Conservation (phyloP, 345 rosid species). For the Alliaria petiolata region DNA sequence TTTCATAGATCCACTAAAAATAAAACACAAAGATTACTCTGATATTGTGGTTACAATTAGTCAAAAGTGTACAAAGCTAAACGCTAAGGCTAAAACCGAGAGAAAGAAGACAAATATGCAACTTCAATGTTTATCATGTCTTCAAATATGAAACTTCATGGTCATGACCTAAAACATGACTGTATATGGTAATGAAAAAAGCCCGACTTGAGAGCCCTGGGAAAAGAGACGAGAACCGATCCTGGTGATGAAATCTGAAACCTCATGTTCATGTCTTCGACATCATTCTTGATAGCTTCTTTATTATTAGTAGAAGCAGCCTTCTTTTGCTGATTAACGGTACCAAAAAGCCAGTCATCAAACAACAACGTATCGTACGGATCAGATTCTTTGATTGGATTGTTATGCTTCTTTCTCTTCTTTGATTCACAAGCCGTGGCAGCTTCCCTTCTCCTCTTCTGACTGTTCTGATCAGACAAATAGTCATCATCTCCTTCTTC, state of each 20-base stretch:
- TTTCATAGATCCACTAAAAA: no score
- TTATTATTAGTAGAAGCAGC: not conserved
- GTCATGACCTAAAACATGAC: constrained; percentile 30
- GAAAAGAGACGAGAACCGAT: constrained; percentile 9
- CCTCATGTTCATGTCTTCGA: not conserved
- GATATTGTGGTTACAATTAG: not conserved
- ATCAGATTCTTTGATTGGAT: not conserved
- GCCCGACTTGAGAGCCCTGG: constrained; percentile 34
- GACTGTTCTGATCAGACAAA: constrained; percentile 39
- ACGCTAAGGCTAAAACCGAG: not conserved
- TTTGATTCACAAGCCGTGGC: not conserved
- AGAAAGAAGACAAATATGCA: not conserved
- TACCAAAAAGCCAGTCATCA: constrained; percentile 48
- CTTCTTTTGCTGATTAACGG: not conserved
- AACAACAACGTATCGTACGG: not conserved
- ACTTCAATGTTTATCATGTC: no score
- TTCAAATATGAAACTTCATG: not conserved
- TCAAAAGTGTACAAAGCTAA: not conserved
- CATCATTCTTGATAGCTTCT: not conserved
- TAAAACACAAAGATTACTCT: no score
- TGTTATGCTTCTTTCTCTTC: not conserved
- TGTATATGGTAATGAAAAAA: constrained; percentile 52
- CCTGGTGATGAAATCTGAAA: not conserved
- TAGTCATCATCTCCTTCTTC: constrained; percentile 15
- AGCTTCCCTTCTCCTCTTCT: constrained; percentile 26